Conservation (phyloP, 2,329 filamentous ascomycete species). For the Pseudogymnoascus sp. region DNA sequence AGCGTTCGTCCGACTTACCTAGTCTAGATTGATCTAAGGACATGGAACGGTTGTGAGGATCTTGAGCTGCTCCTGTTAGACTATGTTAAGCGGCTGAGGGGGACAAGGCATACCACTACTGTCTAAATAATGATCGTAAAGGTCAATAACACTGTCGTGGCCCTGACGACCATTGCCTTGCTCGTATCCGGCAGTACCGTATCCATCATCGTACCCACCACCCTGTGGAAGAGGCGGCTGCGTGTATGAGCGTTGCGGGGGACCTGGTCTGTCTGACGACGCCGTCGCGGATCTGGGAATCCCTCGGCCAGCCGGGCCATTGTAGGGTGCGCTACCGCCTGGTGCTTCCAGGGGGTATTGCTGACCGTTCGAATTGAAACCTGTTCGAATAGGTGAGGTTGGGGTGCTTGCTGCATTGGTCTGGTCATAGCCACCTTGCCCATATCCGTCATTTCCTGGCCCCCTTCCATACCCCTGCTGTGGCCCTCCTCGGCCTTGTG, state of each 20-base stretch:
- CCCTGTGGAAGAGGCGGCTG: conserved; percentile 12
- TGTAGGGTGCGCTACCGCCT: conserved; percentile 35
- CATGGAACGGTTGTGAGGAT: not conserved
- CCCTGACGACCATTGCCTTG: conserved; percentile 30
- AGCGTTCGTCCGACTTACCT: not conserved
- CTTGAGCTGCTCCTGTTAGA: not conserved
- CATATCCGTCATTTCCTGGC: conserved; percentile 18
- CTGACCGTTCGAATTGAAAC: conserved; percentile 17
- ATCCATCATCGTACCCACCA: conserved; percentile 8
- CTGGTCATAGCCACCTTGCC: conserved; percentile 3
- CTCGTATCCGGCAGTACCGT: conserved; percentile 19
- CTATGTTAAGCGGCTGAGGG: not conserved
- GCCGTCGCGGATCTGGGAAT: conserved; percentile 47
- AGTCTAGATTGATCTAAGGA: not conserved
- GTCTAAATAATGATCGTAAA: conserved; percentile 49
- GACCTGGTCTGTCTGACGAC: conserved; percentile 17
- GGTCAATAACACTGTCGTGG: conserved; percentile 37
- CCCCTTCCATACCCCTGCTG: conserved; percentile 22
- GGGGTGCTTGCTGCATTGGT: conserved; percentile 13
- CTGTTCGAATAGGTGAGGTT: conserved; percentile 21
- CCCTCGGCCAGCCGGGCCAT: conserved; percentile 36
- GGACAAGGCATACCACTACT: not conserved
- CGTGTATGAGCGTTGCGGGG: conserved; percentile 10
- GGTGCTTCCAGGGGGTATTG: conserved; percentile 17
- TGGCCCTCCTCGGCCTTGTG: conserved; percentile 15